phyloP scores from a whole-genome alignment of 345 rosid genomes.

The Eucalyptus marginata region DNA sequence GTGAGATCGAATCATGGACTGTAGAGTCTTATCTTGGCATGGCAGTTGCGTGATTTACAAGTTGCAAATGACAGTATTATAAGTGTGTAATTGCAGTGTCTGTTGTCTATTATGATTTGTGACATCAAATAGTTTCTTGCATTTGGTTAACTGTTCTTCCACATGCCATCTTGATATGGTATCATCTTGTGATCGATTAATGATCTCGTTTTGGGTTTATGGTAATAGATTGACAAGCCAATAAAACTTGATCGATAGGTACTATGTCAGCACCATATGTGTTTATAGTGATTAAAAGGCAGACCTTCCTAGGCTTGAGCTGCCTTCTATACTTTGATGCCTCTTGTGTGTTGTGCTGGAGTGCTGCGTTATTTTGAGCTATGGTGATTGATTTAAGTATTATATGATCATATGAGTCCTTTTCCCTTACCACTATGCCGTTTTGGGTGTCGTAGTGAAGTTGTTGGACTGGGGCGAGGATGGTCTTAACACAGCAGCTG shows the following conservation, averaged over 20 bases:
- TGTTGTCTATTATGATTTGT: not conserved
- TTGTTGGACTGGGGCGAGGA: constrained; percentile 91
- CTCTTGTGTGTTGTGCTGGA: not conserved
- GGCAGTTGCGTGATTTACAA: not conserved
- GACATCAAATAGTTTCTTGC: not conserved
- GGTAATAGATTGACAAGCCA: not conserved
- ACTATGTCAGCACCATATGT: not conserved
- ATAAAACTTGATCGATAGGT: not conserved
- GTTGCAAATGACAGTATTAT: not conserved
- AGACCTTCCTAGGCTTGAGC: not conserved
- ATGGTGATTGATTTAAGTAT: not conserved
- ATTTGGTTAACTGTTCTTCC: not conserved
- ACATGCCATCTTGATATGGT: not conserved
- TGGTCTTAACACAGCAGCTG: constrained; percentile 47
- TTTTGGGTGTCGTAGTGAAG: constrained; percentile 47
- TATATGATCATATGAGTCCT: not conserved
- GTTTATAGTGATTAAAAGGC: not conserved
- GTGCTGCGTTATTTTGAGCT: not conserved
- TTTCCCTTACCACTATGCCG: not conserved
- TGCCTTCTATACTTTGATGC: not conserved
- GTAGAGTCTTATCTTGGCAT: not conserved
- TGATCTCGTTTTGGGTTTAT: not conserved
- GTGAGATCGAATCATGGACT: not conserved
- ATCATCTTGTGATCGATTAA: not conserved
- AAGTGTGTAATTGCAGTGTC: not conserved